Percentiles rank a stretch among this genome's conserved stretches.
Evolutionary conservation across 1,139 yeast genomes (phyloP).

Genomic region (Diutina rugosa): DNA sequence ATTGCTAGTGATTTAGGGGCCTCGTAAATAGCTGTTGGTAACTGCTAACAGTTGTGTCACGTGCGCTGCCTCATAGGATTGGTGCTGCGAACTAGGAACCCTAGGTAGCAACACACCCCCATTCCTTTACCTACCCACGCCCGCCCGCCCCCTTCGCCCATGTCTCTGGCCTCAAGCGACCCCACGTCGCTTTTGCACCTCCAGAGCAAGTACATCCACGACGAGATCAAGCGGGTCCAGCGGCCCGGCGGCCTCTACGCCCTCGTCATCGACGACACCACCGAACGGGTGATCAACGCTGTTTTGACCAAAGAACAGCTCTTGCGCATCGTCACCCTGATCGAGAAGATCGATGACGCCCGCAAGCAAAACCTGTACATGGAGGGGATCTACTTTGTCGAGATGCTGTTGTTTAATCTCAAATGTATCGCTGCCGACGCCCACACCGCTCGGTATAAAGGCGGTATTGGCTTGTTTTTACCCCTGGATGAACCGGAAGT

Average conservation of each 20-base stretch:
- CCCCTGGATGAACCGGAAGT: constrained; percentile 13
- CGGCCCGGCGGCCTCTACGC: constrained; percentile 23
- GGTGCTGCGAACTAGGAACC: too few relatives aligned
- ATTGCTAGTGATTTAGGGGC: too few relatives aligned
- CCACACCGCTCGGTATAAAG: constrained; percentile 22
- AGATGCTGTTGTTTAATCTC: constrained; percentile 23
- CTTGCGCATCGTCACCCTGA: constrained; percentile 27
- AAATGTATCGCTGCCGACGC: constrained; percentile 32
- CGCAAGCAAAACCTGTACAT: constrained; percentile 24
- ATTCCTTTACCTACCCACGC: not conserved
- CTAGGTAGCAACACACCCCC: too few relatives aligned
- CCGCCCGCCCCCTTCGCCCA: not conserved
- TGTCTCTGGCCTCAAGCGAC: constrained; percentile 8
- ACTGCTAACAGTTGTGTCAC: too few relatives aligned
- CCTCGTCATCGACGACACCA: constrained; percentile 24
- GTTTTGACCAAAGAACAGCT: constrained; percentile 25
- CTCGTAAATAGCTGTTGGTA: too few relatives aligned
- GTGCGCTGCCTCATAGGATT: too few relatives aligned
- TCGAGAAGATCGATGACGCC: constrained; percentile 24
- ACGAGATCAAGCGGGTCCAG: constrained; percentile 21
- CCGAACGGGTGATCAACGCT: constrained; percentile 21
- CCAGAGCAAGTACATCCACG: constrained; percentile 23
- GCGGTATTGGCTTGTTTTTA: constrained; percentile 25
- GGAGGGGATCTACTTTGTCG: constrained; percentile 30
- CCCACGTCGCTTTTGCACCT: constrained; percentile 21